Conservation (phyloP, 2,329 filamentous ascomycete genomes). For the Alternaria sp. region DNA sequence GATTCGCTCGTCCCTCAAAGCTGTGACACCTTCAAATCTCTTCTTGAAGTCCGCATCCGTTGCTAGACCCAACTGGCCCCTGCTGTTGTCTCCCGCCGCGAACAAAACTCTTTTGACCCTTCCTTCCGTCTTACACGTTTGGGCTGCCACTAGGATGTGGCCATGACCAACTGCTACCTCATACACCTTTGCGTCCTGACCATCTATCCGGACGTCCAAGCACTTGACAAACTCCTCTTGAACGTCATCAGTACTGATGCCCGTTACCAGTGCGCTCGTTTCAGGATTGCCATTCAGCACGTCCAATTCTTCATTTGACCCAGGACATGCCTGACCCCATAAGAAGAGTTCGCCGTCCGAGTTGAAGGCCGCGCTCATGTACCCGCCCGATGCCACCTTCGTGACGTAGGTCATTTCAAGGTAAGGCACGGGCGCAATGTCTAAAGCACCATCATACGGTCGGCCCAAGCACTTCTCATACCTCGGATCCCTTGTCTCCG, state of each 20-base stretch:
- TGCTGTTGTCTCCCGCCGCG: slow-evolving; percentile 31
- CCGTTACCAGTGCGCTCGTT: not conserved
- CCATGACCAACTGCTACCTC: slow-evolving; percentile 39
- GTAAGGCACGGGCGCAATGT: slow-evolving; percentile 29
- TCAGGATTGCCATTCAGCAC: slow-evolving; percentile 16
- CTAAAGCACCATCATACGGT: not conserved
- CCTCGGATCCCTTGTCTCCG: slow-evolving; percentile 29
- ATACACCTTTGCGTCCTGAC: slow-evolving; percentile 19
- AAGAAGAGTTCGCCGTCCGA: slow-evolving; percentile 42
- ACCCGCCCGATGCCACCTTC: slow-evolving; percentile 39
- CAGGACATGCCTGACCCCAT: slow-evolving; percentile 43
- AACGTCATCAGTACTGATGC: slow-evolving; percentile 11
- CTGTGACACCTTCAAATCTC: slow-evolving; percentile 29
- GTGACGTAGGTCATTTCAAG: slow-evolving; percentile 30
- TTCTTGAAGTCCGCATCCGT: slow-evolving; percentile 15
- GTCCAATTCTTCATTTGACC: slow-evolving; percentile 19
- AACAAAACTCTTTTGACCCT: slow-evolving; percentile 25
- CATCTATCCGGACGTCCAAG: slow-evolving; percentile 29
- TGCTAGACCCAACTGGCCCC: slow-evolving; percentile 33
- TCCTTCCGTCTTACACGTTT: slow-evolving; percentile 4
- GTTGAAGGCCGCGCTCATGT: slow-evolving; percentile 40
- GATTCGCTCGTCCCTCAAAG: slow-evolving; percentile 26
- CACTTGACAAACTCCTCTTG: slow-evolving; percentile 41
- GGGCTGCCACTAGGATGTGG: slow-evolving; percentile 37
- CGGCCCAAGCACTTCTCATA: slow-evolving; percentile 36